Evolutionary conservation across 306 rosid genomes (phyloP).

Genomic region (Urtica urens): DNA sequence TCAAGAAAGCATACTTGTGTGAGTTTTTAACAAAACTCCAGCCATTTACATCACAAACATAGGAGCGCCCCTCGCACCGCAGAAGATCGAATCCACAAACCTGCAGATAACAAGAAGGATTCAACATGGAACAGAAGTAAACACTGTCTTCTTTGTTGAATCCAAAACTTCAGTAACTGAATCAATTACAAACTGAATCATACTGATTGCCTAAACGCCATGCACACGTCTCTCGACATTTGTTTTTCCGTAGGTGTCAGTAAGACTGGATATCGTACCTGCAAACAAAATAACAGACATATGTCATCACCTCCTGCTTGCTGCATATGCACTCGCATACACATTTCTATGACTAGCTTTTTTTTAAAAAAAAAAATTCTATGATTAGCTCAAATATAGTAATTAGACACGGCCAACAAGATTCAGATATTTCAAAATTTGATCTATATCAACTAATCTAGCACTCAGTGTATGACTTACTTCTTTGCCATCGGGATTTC

Average conservation of each 20-base stretch:
- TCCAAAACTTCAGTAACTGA: no score
- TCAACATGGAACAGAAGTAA: no score
- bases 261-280: constrained; percentile 96
- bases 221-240: constrained; percentile 95
- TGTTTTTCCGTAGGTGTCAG: constrained; percentile 89
- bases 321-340: background rate
- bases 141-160: no score
- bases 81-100: constrained; percentile 98
- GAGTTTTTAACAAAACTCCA: constrained; percentile 99
- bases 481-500: constrained; percentile 97
- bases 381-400: no score
- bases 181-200: no score
- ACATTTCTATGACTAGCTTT: no score
- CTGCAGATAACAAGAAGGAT: constrained; percentile 35
- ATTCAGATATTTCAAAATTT: no score
- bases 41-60: constrained; percentile 98
- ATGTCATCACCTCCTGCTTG: constrained; percentile 3
- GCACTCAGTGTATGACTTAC: constrained; percentile 52
- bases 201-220: constrained; percentile 95
- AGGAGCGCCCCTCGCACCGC: constrained; percentile 89
- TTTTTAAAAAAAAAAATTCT: no score
- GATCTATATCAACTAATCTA: no score
- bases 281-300: constrained; percentile 31
- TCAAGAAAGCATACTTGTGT: constrained; percentile 50
- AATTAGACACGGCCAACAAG: no score